Conservation (phyloP, 495 filamentous ascomycete genomes). For the Emericellopsis terricola region DNA sequence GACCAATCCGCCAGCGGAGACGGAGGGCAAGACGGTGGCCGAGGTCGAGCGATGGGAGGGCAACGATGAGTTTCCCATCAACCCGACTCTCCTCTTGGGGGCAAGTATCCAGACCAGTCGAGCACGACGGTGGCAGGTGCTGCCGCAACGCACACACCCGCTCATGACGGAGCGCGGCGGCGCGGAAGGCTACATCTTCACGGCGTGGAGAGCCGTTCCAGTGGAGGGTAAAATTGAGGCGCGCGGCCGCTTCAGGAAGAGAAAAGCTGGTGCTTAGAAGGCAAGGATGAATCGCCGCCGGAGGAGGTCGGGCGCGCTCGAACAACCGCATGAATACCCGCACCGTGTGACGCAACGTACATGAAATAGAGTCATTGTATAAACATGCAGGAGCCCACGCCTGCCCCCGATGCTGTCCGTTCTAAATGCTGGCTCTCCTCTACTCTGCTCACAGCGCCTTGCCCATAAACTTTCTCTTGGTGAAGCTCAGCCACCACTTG, state of each 20-base stretch:
- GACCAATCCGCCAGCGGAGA: constrained; percentile 15
- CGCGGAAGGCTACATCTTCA: constrained; percentile 80
- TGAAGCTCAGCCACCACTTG: constrained; percentile 99
- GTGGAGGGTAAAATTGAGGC: constrained; percentile 62
- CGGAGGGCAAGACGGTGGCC: constrained; percentile 14
- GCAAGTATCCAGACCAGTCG: constrained; percentile 63
- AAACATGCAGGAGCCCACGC: neutral
- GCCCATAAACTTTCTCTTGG: constrained; percentile 98
- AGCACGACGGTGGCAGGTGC: constrained; percentile 67
- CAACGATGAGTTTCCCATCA: constrained; percentile 56
- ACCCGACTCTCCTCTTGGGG: constrained; percentile 66
- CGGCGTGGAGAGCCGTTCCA: constrained; percentile 63
- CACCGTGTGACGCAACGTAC: no score
- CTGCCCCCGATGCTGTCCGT: no score
- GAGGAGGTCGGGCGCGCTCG: no score
- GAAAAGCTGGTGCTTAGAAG: constrained; percentile 28
- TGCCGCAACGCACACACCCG: constrained; percentile 85
- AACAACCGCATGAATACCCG: no score
- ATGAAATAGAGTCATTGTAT: neutral
- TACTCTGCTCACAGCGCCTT: constrained; percentile 73
- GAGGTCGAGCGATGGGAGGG: constrained; percentile 31
- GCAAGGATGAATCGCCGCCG: no score
- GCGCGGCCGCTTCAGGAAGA: constrained; percentile 53
- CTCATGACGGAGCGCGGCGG: constrained; percentile 79
- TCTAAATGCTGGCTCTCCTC: no score